Conservation (phyloP, 805 yeast species). For the Monosporozyma solicola region DNA sequence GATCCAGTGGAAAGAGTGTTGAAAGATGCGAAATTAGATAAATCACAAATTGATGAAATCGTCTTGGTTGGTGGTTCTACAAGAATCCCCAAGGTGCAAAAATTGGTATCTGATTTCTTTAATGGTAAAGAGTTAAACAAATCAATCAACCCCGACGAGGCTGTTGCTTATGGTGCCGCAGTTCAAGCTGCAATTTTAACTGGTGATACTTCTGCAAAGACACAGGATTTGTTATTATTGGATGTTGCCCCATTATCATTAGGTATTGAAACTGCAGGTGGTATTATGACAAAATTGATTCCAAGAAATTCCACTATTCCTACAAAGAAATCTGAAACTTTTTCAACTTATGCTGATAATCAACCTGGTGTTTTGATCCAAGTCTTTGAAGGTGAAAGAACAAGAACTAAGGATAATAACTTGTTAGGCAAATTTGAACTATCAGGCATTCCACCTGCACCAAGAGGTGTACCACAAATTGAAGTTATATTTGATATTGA, state of each 20-base stretch:
- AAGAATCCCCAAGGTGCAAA: constrained; percentile 95
- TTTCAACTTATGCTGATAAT: constrained; percentile 95
- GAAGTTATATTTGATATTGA: constrained; percentile 96
- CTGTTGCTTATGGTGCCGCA: constrained; percentile 99
- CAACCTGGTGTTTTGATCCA: constrained; percentile 98
- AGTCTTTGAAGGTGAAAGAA: constrained; percentile 97
- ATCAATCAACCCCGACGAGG: constrained; percentile 97
- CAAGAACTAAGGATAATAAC: constrained; percentile 92
- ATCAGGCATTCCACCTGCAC: constrained; percentile 95
- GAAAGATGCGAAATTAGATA: constrained; percentile 83
- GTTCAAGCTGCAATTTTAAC: constrained; percentile 95
- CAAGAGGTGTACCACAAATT: constrained; percentile 97
- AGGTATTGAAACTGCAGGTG: constrained; percentile 99
- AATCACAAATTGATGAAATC: constrained; percentile 83
- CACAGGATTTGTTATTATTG: constrained; percentile 86
- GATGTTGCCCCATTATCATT: constrained; percentile 96
- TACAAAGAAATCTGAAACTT: constrained; percentile 92
- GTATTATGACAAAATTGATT: constrained; percentile 96
- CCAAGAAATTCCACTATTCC: constrained; percentile 97
- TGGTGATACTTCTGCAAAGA: constrained; percentile 93
- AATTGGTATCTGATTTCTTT: constrained; percentile 91
- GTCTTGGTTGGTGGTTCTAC: constrained; percentile 97
- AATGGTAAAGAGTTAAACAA: constrained; percentile 96
- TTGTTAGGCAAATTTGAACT: constrained; percentile 94
- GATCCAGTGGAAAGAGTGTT: constrained; percentile 95